phyloP scores from a whole-genome alignment of 2,329 filamentous ascomycete genomes.

The Claviceps quebecensis region DNA sequence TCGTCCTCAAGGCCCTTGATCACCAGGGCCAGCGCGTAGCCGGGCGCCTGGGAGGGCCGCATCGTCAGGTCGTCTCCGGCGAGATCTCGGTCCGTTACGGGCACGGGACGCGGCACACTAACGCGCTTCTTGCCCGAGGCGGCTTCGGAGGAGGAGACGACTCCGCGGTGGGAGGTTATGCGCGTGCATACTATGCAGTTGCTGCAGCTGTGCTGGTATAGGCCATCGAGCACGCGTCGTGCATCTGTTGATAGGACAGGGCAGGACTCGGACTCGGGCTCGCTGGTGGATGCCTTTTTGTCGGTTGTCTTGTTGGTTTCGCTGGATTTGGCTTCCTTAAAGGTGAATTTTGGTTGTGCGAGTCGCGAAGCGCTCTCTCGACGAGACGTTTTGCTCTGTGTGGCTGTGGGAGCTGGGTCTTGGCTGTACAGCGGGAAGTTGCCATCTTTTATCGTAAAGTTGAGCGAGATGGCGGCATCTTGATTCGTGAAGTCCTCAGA shows the following conservation, averaged over 20 bases:
- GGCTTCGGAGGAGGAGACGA: conserved; percentile 23
- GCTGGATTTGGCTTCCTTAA: conserved; percentile 12
- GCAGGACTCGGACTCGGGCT: conserved; percentile 19
- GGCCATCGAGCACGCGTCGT: conserved; percentile 35
- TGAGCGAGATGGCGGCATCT: conserved; percentile 20
- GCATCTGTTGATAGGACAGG: conserved; percentile 38
- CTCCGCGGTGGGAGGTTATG: conserved; percentile 31
- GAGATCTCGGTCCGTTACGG: conserved; percentile 47
- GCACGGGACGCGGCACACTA: conserved; percentile 48
- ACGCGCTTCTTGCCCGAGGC: conserved; percentile 41
- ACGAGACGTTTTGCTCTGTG: conserved; percentile 14
- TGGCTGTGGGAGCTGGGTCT: conserved; percentile 5
- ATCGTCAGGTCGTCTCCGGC: conserved; percentile 38
- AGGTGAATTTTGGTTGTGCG: conserved; percentile 11
- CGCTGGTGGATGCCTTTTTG: conserved; percentile 5
- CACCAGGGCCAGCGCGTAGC: conserved; percentile 62
- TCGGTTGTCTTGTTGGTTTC: conserved; percentile 13
- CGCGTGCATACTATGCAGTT: conserved; percentile 46
- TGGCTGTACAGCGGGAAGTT: conserved; percentile 6
- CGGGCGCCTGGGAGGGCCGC: conserved; percentile 55
- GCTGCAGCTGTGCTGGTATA: conserved; percentile 39
- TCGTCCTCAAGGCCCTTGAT: conserved; percentile 75
- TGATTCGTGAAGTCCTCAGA: conserved; percentile 20
- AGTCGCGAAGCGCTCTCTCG: conserved; percentile 13
- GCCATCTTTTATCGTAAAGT: conserved; percentile 12